phyloP scores from a whole-genome alignment of 2,329 filamentous ascomycete genomes.

The Clarireedia homoeocarpa region DNA sequence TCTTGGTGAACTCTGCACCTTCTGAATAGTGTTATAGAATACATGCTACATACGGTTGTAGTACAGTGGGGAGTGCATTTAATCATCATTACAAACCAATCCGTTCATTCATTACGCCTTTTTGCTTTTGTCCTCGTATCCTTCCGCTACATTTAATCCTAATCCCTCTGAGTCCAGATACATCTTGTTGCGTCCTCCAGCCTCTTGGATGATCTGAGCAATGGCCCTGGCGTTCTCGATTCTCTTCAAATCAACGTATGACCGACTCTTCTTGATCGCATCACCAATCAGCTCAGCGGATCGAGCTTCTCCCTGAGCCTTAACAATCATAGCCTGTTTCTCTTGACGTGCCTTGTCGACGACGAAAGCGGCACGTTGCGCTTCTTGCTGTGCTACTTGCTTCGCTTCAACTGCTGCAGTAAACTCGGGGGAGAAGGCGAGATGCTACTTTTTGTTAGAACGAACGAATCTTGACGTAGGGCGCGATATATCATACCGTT shows the following conservation, averaged over 20 bases:
- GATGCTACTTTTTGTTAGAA: conserved; percentile 41
- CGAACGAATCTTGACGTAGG: not conserved
- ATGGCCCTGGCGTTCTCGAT: conserved; percentile 93
- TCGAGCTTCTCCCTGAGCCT: conserved; percentile 96
- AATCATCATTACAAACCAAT: conserved; percentile 12
- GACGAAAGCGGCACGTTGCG: conserved; percentile 91
- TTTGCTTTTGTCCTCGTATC: conserved; percentile 37
- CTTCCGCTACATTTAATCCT: conserved; percentile 75
- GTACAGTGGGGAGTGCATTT: conserved; percentile 42
- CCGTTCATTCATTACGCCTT: conserved; percentile 31
- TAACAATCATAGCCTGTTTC: conserved; percentile 98
- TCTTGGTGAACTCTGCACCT: conserved; percentile 1
- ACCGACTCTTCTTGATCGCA: conserved; percentile 98
- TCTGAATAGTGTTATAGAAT: conserved; percentile 20
- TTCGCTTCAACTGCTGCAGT: conserved; percentile 67
- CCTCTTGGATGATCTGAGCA: conserved; percentile 79
- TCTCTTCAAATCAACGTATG: conserved; percentile 94
- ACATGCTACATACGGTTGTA: conserved; percentile 24
- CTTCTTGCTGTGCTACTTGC: conserved; percentile 80
- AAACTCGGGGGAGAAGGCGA: conserved; percentile 67
- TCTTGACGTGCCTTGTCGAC: conserved; percentile 99
- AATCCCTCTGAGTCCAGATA: conserved; percentile 87
- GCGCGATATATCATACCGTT: conserved; percentile 55
- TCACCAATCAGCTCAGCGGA: conserved; percentile 97
- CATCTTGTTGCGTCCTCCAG: conserved; percentile 82